Base-by-base conservation (phyloP, 2,329 filamentous ascomycete genomes). In the Cladosporium sp. region DNA sequence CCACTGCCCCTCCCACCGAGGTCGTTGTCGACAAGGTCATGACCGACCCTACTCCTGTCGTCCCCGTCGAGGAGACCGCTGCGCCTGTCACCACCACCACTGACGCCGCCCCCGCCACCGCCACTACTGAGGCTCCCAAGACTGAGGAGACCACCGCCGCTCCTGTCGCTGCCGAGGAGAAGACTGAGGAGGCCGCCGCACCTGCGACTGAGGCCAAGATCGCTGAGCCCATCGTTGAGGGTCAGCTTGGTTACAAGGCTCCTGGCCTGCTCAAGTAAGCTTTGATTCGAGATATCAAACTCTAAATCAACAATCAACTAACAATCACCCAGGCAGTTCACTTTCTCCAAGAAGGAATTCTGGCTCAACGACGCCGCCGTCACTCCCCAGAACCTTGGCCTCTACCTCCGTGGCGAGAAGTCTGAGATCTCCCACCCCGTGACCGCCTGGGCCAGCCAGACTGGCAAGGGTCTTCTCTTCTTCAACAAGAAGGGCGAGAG, bases 381-480 rank as follows among this genome's bases (percentile, higher is more conserved):
- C 53, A 82, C 90, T 64, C 73, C 82, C 61, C 85, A 92, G 72
- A 78, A 85, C 66, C 79, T 96, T 51, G 72, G 78, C 59, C 74
- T 78, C 62, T 96, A 92, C 77, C 78, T 94, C 61, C 88, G 90
- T 73, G 84, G 83, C 64, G 90, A 95, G 80, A 96, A 96, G 84
- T 78, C 84, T 50, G 78, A 84, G 48, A 78, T 84, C 58, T 85
- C 86, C 54, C 85, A 94, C 75, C 79, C 87, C 59, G 85, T 86
- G 61, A 85, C 83, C 60, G 86, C 93, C 30, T 96, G 93, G 89
- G 89, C 92, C 56, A 84, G 83, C 60, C 83, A 95, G 78, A 96
- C 92, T 53, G 92, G 92, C 70, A 95, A 95, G 78, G 93, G 93
- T 66, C 85, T 97, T 16, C 78, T 97, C 36, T 95, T 94, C 79